Evolutionary conservation across 441 rosid species (phyloP).

Genomic region (Erodium chrysanthum): DNA sequence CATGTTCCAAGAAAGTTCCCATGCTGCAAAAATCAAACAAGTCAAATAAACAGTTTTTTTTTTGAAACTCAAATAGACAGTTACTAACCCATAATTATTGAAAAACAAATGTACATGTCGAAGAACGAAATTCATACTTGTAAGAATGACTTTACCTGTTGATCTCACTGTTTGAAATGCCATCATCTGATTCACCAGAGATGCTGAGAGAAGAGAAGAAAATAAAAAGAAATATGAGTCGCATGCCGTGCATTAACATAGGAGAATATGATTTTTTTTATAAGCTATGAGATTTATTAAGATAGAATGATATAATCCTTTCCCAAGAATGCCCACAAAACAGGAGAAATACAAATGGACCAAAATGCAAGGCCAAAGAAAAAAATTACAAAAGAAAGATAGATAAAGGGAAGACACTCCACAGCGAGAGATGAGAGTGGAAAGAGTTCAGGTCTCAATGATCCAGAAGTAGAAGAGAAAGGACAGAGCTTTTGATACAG

Average conservation of each 20-base stretch:
- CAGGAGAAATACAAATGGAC: too few species aligned
- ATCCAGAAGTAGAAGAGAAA: too few species aligned
- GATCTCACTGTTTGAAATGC: conserved; percentile 18
- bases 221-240: not conserved
- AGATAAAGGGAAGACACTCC: too few species aligned
- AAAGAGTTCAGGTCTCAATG: too few species aligned
- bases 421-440: too few species aligned
- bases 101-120: not conserved
- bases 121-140: conserved; percentile 17
- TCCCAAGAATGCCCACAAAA: too few species aligned
- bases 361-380: too few species aligned
- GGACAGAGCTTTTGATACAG: too few species aligned
- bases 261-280: not conserved
- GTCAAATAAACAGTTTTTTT: conserved; percentile 1
- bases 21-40: conserved; percentile 35
- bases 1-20: conserved; percentile 29
- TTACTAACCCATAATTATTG: conserved; percentile 7
- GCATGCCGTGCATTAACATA: not conserved
- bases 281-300: too few species aligned
- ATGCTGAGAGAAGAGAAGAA: conserved; percentile 22
- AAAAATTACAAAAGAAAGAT: too few species aligned
- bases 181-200: conserved; percentile 21
- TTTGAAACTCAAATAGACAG: not conserved
- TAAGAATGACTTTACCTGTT: conserved; percentile 21
- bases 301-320: too few species aligned